Base-by-base conservation (phyloP, 1,139 yeast species). In the Diutina neorugosa region DNA sequence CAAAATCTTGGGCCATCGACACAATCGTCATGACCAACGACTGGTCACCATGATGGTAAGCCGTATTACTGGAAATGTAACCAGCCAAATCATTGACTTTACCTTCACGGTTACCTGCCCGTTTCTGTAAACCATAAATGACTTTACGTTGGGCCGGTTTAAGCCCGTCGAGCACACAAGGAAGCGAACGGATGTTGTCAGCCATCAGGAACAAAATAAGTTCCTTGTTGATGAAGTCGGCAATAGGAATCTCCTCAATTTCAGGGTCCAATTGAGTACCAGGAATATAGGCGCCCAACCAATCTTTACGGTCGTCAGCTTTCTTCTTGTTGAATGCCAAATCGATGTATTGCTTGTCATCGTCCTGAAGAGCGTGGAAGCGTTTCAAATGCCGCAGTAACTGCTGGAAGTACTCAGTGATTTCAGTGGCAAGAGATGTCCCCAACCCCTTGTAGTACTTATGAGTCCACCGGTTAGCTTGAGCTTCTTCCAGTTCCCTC, bases 391-490 rank as follows among this genome's bases (percentile, higher is more conserved):
- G 99, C 59, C 76, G 82, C 61, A 87, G 96, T 50, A 94, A 74
- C 57, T 87, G 88, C 40, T 90, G 76, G 67, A 94, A 94, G 64
- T 94, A 94, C 64, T 88, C 95, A 60, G 95, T 81, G 56, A 89
- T 90, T 69, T 93, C 99, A 42, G 71, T 74, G 11, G 80, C 78
- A 1, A 83, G 77, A 1, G 98, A 91, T 8, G 98, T 90, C 81
- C 98, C 99, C 76, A 94, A 78, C 80, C 99, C 99, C 76, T 94
- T 94, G 72, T 88, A 93, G 72, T 94, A 94, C 77, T 94, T 94
- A 61, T 88, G 96, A 53, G 85, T 81, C 95, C 97, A 94, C 27
- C 91, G 81, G 62, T 84, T 83, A 11, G 72, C 76, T 42, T 71
- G 71, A 47, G 97, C 95, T 59, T 86, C 96, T 7, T 46, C 50